Evolutionary conservation across 2,329 filamentous ascomycete species (phyloP).

Genomic region (Trichophyton mentagrophytes): DNA sequence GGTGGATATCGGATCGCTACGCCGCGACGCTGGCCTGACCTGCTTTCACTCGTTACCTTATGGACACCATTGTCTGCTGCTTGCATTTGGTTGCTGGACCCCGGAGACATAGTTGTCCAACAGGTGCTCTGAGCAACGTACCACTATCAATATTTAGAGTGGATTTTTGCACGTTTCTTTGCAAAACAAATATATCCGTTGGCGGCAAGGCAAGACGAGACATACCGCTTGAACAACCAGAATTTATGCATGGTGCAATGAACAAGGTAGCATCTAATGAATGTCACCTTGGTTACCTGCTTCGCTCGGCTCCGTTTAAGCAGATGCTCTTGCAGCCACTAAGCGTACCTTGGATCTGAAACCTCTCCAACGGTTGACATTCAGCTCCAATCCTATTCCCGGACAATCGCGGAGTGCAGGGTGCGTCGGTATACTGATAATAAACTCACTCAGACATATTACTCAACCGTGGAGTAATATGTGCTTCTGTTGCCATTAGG

Average conservation of each 20-base stretch:
- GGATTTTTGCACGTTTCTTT: not conserved
- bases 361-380: slow-evolving; percentile 1
- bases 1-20: not conserved
- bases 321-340: not conserved
- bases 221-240: not conserved
- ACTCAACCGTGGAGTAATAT: not conserved
- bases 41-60: not conserved
- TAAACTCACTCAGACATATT: too few species aligned
- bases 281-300: not conserved
- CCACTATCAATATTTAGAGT: not conserved
- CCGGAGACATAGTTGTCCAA: not conserved
- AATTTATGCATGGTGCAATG: not conserved
- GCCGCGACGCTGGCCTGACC: not conserved
- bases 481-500: not conserved
- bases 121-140: not conserved
- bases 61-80: not conserved
- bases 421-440: not conserved
- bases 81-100: too few species aligned
- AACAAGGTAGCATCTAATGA: not conserved
- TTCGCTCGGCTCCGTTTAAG: not conserved
- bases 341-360: not conserved
- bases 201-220: not conserved
- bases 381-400: not conserved
- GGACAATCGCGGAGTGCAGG: not conserved
- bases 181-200: not conserved